phyloP scores from a whole-genome alignment of 306 rosid species.

The Cucurbita argyrosperma region DNA sequence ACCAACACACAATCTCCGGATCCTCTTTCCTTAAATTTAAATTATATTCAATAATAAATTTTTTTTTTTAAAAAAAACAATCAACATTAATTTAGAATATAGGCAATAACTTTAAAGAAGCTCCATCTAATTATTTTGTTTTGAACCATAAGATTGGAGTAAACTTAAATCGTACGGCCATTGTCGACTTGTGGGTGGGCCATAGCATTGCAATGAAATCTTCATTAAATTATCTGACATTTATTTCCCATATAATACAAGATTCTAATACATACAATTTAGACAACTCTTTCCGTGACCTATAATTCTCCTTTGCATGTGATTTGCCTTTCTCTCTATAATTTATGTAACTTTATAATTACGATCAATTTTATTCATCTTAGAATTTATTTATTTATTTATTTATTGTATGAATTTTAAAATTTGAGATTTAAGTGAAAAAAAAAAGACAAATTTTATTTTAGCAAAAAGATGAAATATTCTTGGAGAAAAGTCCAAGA shows the following conservation, averaged over 20 bases:
- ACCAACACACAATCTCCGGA: background rate
- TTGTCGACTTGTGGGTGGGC: slow-evolving; percentile 52
- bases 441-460: background rate
- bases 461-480: background rate
- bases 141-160: slow-evolving; percentile 19
- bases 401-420: background rate
- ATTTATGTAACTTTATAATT: background rate
- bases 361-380: background rate
- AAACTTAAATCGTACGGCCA: slow-evolving; percentile 40
- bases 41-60: too few relatives aligned
- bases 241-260: background rate
- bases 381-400: background rate
- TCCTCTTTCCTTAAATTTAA: background rate
- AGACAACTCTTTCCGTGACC: background rate
- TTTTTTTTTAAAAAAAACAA: too few relatives aligned
- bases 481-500: background rate
- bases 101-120: background rate
- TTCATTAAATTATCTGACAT: background rate
- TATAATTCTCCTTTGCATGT: background rate
- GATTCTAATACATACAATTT: background rate
- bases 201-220: slow-evolving; percentile 15
- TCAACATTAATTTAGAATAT: too few relatives aligned
- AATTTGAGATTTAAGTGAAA: background rate
- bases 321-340: background rate
- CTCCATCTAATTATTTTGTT: background rate